Evolutionary conservation across 805 yeast genomes (phyloP), one percentile per base, ranked within the genome.

Genomic region (Brettanomyces custersianus): DNA sequence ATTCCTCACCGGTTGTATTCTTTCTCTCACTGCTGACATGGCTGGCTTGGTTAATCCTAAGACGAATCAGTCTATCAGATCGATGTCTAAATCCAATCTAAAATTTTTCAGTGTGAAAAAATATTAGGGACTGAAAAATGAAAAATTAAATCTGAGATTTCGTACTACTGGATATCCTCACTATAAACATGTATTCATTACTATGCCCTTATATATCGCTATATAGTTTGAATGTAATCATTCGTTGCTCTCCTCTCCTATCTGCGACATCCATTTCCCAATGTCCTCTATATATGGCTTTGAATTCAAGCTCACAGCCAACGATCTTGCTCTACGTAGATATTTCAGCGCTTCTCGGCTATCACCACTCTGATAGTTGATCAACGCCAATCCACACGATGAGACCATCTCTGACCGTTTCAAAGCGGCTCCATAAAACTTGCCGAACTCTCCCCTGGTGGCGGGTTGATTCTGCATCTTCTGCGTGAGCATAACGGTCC

Each of bases 21-120:
- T 70, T 42, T 76, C 80, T 51, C 72, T 66, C 15, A 69, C 63
- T 5, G 94, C 72, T 1, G 95, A 83, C 96, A 87, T 87, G 5
- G n/a, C n/a, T n/a, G n/a, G n/a, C n/a, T n/a, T n/a, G n/a, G n/a
- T n/a, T n/a, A n/a, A n/a, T n/a, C 13, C n/a, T 18, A n/a, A 10
- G 7, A 26, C 29, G 7, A n/a, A n/a, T n/a, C n/a, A n/a, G n/a
- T n/a, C n/a, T n/a, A n/a, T n/a, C n/a, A n/a, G n/a, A n/a, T n/a
- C n/a, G n/a, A n/a, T n/a, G n/a, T n/a, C n/a, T n/a, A n/a, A n/a
- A n/a, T n/a, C n/a, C n/a, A 13, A 19, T 17, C 16, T 31, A 31
- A 20, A 31, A 31, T 20, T 31, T 31, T 31, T 29, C 31, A 29
- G 31, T 8, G 11, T n/a, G 12, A 29, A 29, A 29, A 29, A 29